Evolutionary conservation across 2,329 filamentous ascomycete species (phyloP), one percentile per base, ranked within the genome.

Genomic region (Acephala macrosclerotiorum): DNA sequence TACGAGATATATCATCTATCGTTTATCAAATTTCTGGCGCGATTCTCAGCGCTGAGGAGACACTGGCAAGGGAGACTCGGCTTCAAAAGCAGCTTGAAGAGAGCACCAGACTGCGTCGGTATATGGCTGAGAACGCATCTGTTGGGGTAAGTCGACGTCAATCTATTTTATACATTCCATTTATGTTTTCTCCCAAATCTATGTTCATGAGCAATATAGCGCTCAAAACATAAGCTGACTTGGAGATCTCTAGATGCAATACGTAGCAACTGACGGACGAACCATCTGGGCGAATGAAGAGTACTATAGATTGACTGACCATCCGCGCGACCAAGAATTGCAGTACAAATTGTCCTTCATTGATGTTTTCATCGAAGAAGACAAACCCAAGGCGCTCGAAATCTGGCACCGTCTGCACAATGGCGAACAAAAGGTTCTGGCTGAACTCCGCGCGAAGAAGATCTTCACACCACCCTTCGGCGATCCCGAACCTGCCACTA

Each of bases 111-210:
- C 66, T 72, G 51, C 72, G 73, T 40, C 58, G 66, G 20, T 74
- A 74, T 47, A 74, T 75, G 72, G 74, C 74, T 20, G 67, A 75
- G 38, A 67, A 75, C 58, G 72, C 72, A 11, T 70, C 72, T 26
- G 69, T 75, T 56, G 73, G 73, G 49, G 45, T 49, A 49, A 11
- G 45, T 42, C 3, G 40, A 42, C 6, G 16, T 42, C 14, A n/a
- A 42, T 16, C 6, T 25, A 25, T 7, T 11, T 7, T 49, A 11
- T 26, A 7, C 20, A 1, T 25, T 42, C 12, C 38, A n/a, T 20
- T 49, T 49, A n/a, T n/a, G n/a, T 49, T 26, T 9, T 22, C 22
- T 7, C 11, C 6, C 11, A 26, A 22, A 49, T 26, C 18, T 49
- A 49, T 25, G 4, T 49, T n/a, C n/a, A 25, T 25, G 45, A 2